Evolutionary conservation across 495 filamentous ascomycete genomes (phyloP), one percentile per base, ranked within the genome.

Genomic region (Neurospora sp.): DNA sequence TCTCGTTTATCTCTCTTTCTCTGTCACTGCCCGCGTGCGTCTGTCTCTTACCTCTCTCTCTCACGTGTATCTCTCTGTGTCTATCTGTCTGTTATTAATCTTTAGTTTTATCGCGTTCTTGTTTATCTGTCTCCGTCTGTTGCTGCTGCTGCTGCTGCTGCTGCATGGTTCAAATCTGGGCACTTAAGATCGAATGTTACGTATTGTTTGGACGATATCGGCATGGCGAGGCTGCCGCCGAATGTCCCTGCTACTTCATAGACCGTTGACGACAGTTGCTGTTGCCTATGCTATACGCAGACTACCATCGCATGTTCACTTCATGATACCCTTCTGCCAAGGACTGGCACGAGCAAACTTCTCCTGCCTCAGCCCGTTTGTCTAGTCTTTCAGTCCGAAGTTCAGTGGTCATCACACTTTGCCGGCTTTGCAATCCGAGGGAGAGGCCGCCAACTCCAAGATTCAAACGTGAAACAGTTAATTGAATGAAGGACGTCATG

Each of bases 81-180:
- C 53, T 65, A 65, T 71, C 76, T 79, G 76, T 78, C 74, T 75
- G 79, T 78, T 79, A 78, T 77, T 81, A 81, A 81, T 80, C 27
- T 65, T 27, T 65, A 65, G 53, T 65, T 65, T 65, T 75, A 72
- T 77, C 75, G 80, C 69, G 77, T 75, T 69, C 74, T 79, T 72
- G 73, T 77, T 72, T 69, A 40, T 61, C 44, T 71, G 65, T 37
- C 61, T 73, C 12, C 69, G 41, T 69, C 70, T 41, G 69, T 41
- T 72, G 68, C 12, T 45, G 69, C 42, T 41, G 38, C 59, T 70
- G 69, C 61, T 72, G 68, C 12, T 45, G 69, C 42, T 41, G 38
- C 59, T 70, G 70, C 39, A 68, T 38, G 70, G 72, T 65, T 65
- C 27, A 65, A 65, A 65, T 35, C 27, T 65, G 27, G 53, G 53